Evolutionary conservation across 176 grass and related monocot genomes (phyloP).

Genomic region (Luzula sylvatica): DNA sequence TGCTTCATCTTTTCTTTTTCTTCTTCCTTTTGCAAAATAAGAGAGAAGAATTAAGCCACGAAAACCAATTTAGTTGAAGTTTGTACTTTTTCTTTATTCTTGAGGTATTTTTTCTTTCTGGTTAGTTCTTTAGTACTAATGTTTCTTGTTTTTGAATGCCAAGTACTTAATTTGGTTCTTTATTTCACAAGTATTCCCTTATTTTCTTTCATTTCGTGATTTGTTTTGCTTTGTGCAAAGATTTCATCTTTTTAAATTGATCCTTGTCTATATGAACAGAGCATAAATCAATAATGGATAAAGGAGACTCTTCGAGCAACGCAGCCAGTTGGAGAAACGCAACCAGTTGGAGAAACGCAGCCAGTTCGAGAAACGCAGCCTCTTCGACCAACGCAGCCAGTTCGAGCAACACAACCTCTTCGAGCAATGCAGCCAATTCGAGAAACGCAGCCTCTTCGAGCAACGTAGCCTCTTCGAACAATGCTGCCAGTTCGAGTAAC

Average conservation of each 20-base stretch:
- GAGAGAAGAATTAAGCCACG: not conserved
- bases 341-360: too few species aligned
- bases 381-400: too few species aligned
- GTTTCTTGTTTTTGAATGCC: not conserved
- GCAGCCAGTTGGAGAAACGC: too few species aligned
- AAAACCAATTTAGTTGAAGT: not conserved
- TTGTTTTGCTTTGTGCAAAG: not conserved
- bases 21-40: too few species aligned
- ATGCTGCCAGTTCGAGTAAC: too few species aligned
- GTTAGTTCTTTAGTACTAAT: not conserved
- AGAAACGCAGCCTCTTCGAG: too few species aligned
- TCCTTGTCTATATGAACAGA: slow-evolving; percentile 5
- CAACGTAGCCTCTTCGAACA: slow-evolving; percentile 16
- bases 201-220: not conserved
- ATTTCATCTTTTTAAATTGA: not conserved
- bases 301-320: too few species aligned
- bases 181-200: not conserved
- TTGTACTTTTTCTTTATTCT: not conserved
- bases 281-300: slow-evolving; percentile 21
- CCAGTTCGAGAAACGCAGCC: too few species aligned
- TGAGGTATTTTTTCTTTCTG: not conserved
- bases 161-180: not conserved
- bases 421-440: too few species aligned
- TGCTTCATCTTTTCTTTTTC: not conserved
- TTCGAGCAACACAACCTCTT: too few species aligned